Conservation (phyloP, 768 basidiomycete species). For the Hydnum rufescens region DNA sequence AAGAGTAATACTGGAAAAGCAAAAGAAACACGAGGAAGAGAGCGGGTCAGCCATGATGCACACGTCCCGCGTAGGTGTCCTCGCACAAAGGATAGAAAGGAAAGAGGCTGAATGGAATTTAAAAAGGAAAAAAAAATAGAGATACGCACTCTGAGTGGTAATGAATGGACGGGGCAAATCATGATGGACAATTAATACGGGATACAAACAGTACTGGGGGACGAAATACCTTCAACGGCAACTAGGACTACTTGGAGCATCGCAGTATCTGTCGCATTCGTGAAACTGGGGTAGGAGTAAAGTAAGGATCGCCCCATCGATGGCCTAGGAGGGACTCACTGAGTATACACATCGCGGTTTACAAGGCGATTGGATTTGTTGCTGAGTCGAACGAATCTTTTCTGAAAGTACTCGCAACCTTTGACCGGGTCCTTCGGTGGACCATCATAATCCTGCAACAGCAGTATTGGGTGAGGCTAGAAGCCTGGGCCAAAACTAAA, state of each 20-base stretch:
- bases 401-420: conserved; percentile 81
- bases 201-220: conserved; percentile 16
- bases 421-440: conserved; percentile 48
- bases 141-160: background rate
- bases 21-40: background rate
- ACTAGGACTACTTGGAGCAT: conserved; percentile 85
- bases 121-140: background rate
- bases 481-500: background rate
- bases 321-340: conserved; percentile 33
- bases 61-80: background rate
- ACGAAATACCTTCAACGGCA: conserved; percentile 84
- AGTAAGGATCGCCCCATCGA: conserved; percentile 8
- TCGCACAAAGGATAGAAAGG: background rate
- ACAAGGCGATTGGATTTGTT: conserved; percentile 71
- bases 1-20: background rate
- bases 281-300: conserved; percentile 33
- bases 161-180: background rate
- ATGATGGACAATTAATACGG: background rate
- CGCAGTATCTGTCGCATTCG: conserved; percentile 79
- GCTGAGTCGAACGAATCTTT: conserved; percentile 59
- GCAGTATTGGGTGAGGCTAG: background rate
- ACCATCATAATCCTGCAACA: conserved; percentile 63
- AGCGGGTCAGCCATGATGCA: background rate
- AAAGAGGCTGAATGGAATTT: background rate
- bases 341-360: conserved; percentile 82